Conservation (phyloP, 495 filamentous ascomycete genomes). For the Jackrogersella minutella region DNA sequence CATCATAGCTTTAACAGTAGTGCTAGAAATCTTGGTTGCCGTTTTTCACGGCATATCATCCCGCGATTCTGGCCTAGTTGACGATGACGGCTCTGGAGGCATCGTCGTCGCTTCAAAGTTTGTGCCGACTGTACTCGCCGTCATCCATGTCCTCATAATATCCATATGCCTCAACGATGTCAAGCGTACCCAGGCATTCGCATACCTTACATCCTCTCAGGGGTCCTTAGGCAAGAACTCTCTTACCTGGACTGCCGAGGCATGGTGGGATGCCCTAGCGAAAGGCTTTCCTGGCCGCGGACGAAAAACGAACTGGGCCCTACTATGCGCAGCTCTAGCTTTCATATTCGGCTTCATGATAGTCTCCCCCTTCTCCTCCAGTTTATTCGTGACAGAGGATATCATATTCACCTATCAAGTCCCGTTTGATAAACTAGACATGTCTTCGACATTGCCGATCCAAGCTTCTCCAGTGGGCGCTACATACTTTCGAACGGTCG, state of each 20-base stretch:
- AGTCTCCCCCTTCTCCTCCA: slow-evolving; percentile 49
- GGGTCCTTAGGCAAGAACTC: slow-evolving; percentile 39
- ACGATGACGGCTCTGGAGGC: slow-evolving; percentile 41
- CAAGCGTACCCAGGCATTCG: slow-evolving; percentile 48
- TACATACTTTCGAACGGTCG: slow-evolving; percentile 47
- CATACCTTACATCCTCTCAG: slow-evolving; percentile 42
- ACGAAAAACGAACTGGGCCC: slow-evolving; percentile 37
- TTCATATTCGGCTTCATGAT: slow-evolving; percentile 48
- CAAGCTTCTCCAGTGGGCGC: slow-evolving; percentile 13
- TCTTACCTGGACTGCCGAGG: slow-evolving; percentile 36
- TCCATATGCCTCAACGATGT: slow-evolving; percentile 44
- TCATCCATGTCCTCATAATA: slow-evolving; percentile 46
- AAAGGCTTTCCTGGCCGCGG: slow-evolving; percentile 35
- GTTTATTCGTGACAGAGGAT: slow-evolving; percentile 40
- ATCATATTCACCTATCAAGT: slow-evolving; percentile 30
- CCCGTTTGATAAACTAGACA: slow-evolving; percentile 37
- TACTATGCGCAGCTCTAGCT: slow-evolving; percentile 42
- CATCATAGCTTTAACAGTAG: slow-evolving; percentile 31
- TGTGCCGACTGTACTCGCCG: slow-evolving; percentile 45
- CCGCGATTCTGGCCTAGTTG: slow-evolving; percentile 42
- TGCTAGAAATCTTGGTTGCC: slow-evolving; percentile 32
- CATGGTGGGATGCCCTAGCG: slow-evolving; percentile 45
- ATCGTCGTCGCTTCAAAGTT: slow-evolving; percentile 48
- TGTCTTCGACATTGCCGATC: slow-evolving; percentile 27
- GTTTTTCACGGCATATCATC: slow-evolving; percentile 19